Base-by-base conservation (phyloP, 2,329 filamentous ascomycete species). In the Scorias spongiosa region DNA sequence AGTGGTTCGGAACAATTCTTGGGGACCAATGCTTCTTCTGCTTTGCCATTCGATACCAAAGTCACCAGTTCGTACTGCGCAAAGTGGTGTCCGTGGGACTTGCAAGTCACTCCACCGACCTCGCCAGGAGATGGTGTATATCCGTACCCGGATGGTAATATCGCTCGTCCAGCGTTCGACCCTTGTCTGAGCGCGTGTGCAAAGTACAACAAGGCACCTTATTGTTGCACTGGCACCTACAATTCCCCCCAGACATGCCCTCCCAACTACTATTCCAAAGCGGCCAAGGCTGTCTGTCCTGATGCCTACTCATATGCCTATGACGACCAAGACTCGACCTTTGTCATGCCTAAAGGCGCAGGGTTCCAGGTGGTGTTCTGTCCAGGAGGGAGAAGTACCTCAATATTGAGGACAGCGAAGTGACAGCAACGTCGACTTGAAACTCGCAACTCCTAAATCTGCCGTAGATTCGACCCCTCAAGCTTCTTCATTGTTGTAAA, bases 341-440 rank as follows among this genome's bases (percentile, higher is more conserved):
- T 76, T 57, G 72, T 75, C 53, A 70, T 74, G 29, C 70, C 70
- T 2, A 63, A 66, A 29, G 84, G 84, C 14, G 82, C 80, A 17
- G 83, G 83, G 0, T 91, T 83, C 69, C 77, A 88, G 59, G 71
- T 91, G 11, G 71, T 82, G 9, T 84, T 91, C 60, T 91, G 85
- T 59, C 85, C 85, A 11, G 67, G 68, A 14, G 69, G 65, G 12
- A 62, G 67, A 42, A 70, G 66, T 34, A 71, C 69, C 18, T 67
- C 32, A 9, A 36, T 36, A 12, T 36, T 36, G 32, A 12, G 9
- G 32, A 5, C 32, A 15, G 9, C 32, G 32, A 36, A 12, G 32
- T 36, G 32, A 15, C 32, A 12, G 32, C 32, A 36, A 36, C 32
- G 32, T 36, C 15, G 9, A 26, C 7, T 7, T 7, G 7, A 26